Evolutionary conservation across 768 basidiomycete species (phyloP).

Genomic region (Phlebiopsis flavidoalba): DNA sequence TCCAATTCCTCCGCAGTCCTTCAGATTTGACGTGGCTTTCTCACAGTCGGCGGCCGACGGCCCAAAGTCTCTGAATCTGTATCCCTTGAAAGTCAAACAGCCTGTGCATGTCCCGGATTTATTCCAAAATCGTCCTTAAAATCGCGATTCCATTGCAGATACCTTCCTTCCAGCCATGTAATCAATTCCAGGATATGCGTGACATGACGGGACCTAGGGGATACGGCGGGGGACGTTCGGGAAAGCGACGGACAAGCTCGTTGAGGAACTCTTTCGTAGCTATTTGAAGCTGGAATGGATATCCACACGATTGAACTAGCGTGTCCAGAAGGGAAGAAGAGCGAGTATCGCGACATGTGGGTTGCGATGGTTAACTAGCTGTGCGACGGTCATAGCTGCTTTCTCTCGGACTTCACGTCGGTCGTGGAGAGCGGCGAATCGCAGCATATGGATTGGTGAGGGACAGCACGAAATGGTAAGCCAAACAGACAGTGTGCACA

Average conservation of each 20-base stretch:
- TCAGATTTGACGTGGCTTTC: constrained; percentile 62
- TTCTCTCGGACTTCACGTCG: constrained; percentile 67
- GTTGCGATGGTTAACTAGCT: constrained; percentile 87
- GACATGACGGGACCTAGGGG: constrained; percentile 95
- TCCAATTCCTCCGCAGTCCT: constrained; percentile 96
- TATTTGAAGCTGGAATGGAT: constrained; percentile 95
- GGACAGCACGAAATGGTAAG: not conserved
- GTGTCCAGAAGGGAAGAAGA: constrained; percentile 78
- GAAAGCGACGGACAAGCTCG: constrained; percentile 95
- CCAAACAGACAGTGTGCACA: not conserved
- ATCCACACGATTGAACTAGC: constrained; percentile 93
- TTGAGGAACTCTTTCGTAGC: constrained; percentile 97
- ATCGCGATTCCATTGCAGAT: constrained; percentile 85
- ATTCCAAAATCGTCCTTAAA: constrained; percentile 95
- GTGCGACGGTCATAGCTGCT: constrained; percentile 79
- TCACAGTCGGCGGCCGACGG: constrained; percentile 29
- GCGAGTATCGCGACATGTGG: constrained; percentile 87
- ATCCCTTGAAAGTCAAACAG: constrained; percentile 91
- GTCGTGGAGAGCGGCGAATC: not conserved
- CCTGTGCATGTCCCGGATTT: constrained; percentile 97
- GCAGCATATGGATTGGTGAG: not conserved
- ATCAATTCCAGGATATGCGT: constrained; percentile 89
- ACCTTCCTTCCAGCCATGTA: constrained; percentile 89
- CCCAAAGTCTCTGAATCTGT: constrained; percentile 61
- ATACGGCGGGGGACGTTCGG: constrained; percentile 94